These are phyloP conservation scores for Aspergillus tamarii DNA, from an alignment of 2,329 filamentous ascomycete species.

Conservation along the genomic window DNA sequence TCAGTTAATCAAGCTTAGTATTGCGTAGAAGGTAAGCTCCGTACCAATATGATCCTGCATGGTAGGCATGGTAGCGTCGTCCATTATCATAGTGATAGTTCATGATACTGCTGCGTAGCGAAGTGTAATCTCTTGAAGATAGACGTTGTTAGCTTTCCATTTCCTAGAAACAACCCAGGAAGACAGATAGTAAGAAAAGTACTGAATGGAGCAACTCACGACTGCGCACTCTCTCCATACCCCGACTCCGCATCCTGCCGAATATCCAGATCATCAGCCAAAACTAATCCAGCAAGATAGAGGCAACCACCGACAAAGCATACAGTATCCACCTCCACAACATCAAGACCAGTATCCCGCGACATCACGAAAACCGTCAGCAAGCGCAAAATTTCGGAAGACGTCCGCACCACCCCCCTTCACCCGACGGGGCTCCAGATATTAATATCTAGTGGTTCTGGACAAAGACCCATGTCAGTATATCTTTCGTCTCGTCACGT, in stretches of 20 bases:
- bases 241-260: background rate
- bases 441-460: background rate
- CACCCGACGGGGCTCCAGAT: background rate
- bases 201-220: background rate
- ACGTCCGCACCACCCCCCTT: background rate
- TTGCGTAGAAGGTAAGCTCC: background rate
- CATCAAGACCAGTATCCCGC: background rate
- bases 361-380: background rate
- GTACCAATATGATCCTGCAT: constrained; percentile 30
- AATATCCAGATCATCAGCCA: background rate
- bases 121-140: background rate
- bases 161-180: background rate
- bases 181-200: background rate
- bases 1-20: background rate
- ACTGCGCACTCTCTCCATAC: background rate
- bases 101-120: constrained; percentile 20
- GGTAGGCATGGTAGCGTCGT: constrained; percentile 37
- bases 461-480: background rate
- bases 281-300: background rate
- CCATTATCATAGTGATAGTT: constrained; percentile 34
- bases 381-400: background rate
- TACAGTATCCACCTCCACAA: background rate
- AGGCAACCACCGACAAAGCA: background rate
- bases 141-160: background rate
- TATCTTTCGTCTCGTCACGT: background rate